Evolutionary conservation across 257 asterid species (phyloP), one percentile per base, ranked within the genome.

Genomic region (Scutellaria baicalensis): DNA sequence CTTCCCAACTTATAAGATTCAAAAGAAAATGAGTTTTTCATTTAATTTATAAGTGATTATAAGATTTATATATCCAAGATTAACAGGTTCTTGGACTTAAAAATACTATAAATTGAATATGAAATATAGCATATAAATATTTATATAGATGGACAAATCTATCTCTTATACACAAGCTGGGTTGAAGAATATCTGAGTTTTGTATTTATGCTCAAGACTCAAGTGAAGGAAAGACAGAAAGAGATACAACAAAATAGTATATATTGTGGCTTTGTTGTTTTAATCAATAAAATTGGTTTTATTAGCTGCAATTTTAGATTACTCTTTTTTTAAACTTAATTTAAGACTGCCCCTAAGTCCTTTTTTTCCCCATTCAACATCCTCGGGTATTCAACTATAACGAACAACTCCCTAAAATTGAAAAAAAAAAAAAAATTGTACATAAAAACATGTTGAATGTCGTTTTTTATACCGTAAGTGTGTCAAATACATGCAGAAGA

Each of bases 271-370:
- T 17, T 52, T 64, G 59, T 68, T 59, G 70, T 45, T 62, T 17
- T 57, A 57, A 73, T 65, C 78, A 65, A 65, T 58, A 38, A 36
- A 65, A 17, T 39, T 79, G 81, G 62, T 67, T 44, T 68, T 75
- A 76, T 79, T 75, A 75, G 84, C 84, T 79, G 84, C 78, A 39
- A 54, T 79, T 57, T 9, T 6, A 12, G 35, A 21, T 23, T 55
- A 49, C 51, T 48, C 3, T 5, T 49, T 6, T 63, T 36, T 5
- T 54, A 27, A 18, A 31, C 33, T 50, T 43, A 42, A 47, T 56
- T 16, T 60, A 54, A 23, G 31, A 66, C 40, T 59, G 54, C 35
- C 61, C 54, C 48, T 6, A 33, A 31, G 17, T 64, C 36, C 12
- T 11, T 40, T 23, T 52, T 56, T 2, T 27, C 3, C 3, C 3